Evolutionary conservation across 805 yeast species (phyloP).

Genomic region (Suhomyces sp.): DNA sequence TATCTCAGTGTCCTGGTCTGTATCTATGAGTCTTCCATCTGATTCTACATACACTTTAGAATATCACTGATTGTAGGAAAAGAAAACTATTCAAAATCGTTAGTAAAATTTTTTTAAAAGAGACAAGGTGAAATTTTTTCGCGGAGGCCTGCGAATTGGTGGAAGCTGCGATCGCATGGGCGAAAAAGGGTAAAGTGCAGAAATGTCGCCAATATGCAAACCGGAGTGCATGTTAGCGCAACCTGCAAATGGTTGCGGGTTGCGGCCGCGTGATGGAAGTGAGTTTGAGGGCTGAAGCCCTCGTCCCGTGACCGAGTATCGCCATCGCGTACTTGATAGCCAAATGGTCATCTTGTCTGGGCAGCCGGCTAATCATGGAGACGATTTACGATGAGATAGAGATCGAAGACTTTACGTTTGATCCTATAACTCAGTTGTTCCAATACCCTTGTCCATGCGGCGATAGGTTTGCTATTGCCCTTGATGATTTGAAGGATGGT

Average conservation of each 20-base stretch:
- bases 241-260: background rate
- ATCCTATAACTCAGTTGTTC: constrained; percentile 74
- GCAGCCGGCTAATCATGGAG: constrained; percentile 38
- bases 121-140: constrained; percentile 9
- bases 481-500: constrained; percentile 86
- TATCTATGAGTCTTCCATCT: constrained; percentile 2
- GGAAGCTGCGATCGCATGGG: background rate
- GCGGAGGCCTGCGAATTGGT: constrained; percentile 1
- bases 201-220: background rate
- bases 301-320: constrained; percentile 1
- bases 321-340: background rate
- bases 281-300: constrained; percentile 11
- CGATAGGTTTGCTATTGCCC: constrained; percentile 80
- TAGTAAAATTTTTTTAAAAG: constrained; percentile 10
- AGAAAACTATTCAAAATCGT: constrained; percentile 8
- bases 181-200: background rate
- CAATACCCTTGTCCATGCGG: constrained; percentile 99
- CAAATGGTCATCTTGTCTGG: background rate
- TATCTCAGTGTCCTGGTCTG: background rate
- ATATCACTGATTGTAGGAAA: constrained; percentile 14
- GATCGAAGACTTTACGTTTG: constrained; percentile 94
- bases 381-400: constrained; percentile 89
- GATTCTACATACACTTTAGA: constrained; percentile 12
- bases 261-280: background rate
- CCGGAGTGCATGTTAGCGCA: background rate